Percentiles rank a stretch among this genome's conserved stretches.
phyloP scores from a whole-genome alignment of 768 basidiomycete species.

The Myochromella boudieri region DNA sequence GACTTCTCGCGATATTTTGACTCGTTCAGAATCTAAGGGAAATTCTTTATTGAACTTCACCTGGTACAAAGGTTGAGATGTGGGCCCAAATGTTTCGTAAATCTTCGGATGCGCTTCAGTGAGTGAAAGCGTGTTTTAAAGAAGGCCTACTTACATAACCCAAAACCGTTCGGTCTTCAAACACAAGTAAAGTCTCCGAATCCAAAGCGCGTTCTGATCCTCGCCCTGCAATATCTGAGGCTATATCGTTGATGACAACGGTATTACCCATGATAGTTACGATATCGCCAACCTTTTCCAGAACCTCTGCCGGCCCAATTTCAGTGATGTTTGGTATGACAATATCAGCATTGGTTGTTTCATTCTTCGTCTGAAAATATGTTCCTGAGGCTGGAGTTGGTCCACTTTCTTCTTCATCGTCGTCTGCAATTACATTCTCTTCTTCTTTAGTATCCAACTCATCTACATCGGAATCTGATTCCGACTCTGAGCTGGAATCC shows the following conservation, averaged over 20 bases:
- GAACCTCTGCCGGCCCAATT: constrained; percentile 58
- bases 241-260: constrained; percentile 69
- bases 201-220: constrained; percentile 72
- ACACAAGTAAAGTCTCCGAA: constrained; percentile 87
- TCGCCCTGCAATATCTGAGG: constrained; percentile 40
- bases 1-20: constrained; percentile 59
- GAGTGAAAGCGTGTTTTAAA: background rate
- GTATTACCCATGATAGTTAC: constrained; percentile 71
- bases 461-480: constrained; percentile 40
- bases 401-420: constrained; percentile 57
- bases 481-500: constrained; percentile 19
- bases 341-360: constrained; percentile 59
- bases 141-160: constrained; percentile 73
- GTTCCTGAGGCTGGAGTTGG: constrained; percentile 35
- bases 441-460: constrained; percentile 18
- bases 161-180: constrained; percentile 85
- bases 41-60: constrained; percentile 73
- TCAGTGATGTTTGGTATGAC: constrained; percentile 61
- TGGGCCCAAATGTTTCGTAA: constrained; percentile 95
- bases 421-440: constrained; percentile 34
- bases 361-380: constrained; percentile 69
- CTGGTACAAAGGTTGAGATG: constrained; percentile 86
- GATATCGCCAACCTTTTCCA: constrained; percentile 79
- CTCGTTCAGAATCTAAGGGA: constrained; percentile 57
- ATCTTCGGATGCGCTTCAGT: constrained; percentile 41